Base-by-base conservation (phyloP, 2,329 filamentous ascomycete species). In the Westerdykella aurantiaca region DNA sequence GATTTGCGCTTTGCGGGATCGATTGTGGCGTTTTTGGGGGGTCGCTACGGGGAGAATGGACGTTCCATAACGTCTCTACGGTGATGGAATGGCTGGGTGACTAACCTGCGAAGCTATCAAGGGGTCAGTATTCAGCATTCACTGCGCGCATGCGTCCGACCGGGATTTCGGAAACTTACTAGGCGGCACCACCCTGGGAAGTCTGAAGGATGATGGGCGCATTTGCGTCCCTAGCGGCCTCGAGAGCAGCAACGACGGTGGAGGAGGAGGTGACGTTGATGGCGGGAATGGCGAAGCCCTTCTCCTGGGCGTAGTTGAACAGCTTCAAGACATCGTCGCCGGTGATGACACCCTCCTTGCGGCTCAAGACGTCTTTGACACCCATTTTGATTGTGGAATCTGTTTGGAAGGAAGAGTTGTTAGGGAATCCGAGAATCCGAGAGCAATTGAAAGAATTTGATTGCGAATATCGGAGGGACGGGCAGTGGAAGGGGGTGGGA, bases 221-320 rank as follows among this genome's bases (percentile, higher is more conserved):
- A 72, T 95, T 95, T 68, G 82, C 77, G 72, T 97, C 90, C 63
- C 88, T 85, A 60, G 93, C 93, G 68, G 93, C 93, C 80, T 98
- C 93, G 60, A 98, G 88, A 43, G 88, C 75, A 61, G 88, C 83
- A 29, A 96, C 85, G 52, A 82, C 85, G 51, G 85, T 88, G 51
- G 88, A 95, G 50, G 87, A 95, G 34, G 89, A 95, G 60, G 91
- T 97, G 66, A 95, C 87, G 75, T 97, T 96, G 56, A 67, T 64
- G 52, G 64, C 63, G 38, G 64, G 64, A 42, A 66, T 67, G 49
- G 63, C 63, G 40, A 50, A 54, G 43, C 85, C 75, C 67, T 95
- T 80, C 77, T 93, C 80, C 69, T 90, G 85, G 57, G 87, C 87
- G 72, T 96, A 88, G 73, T 90, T 80, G 77, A 96, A 95, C 64